Evolutionary conservation across 192 early-diverging fungal species (phyloP), one percentile per base, ranked within the genome.

Genomic region (Rhizophagus clarus): DNA sequence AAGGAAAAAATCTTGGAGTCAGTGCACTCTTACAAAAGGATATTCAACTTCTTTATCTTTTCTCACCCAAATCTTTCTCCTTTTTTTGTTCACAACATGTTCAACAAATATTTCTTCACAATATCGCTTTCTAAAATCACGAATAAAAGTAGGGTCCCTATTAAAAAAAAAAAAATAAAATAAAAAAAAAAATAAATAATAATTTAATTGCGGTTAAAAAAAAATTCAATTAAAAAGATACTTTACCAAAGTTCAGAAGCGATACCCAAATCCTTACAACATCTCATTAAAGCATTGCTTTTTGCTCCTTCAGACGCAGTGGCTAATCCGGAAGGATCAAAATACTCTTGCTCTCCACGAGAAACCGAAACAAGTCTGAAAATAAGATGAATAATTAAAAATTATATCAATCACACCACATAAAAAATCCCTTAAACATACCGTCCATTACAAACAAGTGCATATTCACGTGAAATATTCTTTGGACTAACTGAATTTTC

Each of bases 201-300:
- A n/a, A n/a, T n/a, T n/a, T n/a, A n/a, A n/a, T n/a, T n/a, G n/a
- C n/a, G n/a, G n/a, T n/a, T n/a, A 24, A 66, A 60, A 24, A 45
- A 12, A 77, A 26, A 14, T 22, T 3, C 28, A 42, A 32, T 42
- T 56, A 22, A 56, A 70, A n/a, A 28, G 28, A 51, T 22, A 5
- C 51, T 60, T 80, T 87, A 89, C 94, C 97, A 98, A 68, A 99
- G 86, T 84, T 99, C 97, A 42, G 89, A 94, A 0, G 95, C 94
- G 29, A 96, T 85, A 31, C 95, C 96, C 69, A 99, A 87, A 88
- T 99, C 97, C 81, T 99, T 99, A 87, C 97, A 99, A 85, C 97
- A 98, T 40, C 97, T 91, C 89, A 97, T 95, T 68, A 99, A 85
- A 4, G 97, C 97, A 79, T 97, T 98, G 37, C 92, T 94, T 85